Evolutionary conservation across 2,329 filamentous ascomycete genomes (phyloP), one percentile per base, ranked within the genome.

Genomic region (Penicillium aurantiogriseum): DNA sequence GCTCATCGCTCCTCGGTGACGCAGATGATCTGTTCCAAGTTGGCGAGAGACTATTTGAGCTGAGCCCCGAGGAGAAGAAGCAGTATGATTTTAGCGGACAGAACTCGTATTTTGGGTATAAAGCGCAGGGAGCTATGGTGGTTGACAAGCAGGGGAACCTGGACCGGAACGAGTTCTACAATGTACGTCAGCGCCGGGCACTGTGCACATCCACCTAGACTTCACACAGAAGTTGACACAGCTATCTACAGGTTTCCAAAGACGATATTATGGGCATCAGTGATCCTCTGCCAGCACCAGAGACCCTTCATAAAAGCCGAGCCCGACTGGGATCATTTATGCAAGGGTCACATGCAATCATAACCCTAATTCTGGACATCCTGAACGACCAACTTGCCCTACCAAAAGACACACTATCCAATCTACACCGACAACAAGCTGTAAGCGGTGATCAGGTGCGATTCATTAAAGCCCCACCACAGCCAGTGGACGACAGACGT

Each of bases 131-230:
- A 4, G 75, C 72, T 17, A 74, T 74, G 4, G 67, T 80, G 0
- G 71, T 82, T 11, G 81, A 85, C 61, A 69, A 69, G 6, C 58
- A 76, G 21, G 82, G 83, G 0, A 82, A 78, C 6, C 67, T 70
- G 27, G 81, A 84, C 60, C 69, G 78, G 38, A 82, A 82, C 59
- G 81, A 84, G 59, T 83, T 83, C 56, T 84, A 83, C 68, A 83
- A 84, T 67, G 77, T 83, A 60, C 42, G 70, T 67, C 15, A 35
- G 5, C 35, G 10, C 43, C 5, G 2, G 13, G 6, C 25, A 15
- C 43, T 8, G 2, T 5, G 6, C 25, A 9, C n/a, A 19, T 23
- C 9, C 3, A 39, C 13, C 21, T n/a, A 4, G 3, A 48, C n/a
- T 35, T 6, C 17, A 29, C 17, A 29, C n/a, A 19, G 10, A 11